A percentile compares a stretch with the other conserved stretches of the same genome.
phyloP scores from a whole-genome alignment of 225 moss, liverwort and hornwort species.

The Lunularia cruciata region DNA sequence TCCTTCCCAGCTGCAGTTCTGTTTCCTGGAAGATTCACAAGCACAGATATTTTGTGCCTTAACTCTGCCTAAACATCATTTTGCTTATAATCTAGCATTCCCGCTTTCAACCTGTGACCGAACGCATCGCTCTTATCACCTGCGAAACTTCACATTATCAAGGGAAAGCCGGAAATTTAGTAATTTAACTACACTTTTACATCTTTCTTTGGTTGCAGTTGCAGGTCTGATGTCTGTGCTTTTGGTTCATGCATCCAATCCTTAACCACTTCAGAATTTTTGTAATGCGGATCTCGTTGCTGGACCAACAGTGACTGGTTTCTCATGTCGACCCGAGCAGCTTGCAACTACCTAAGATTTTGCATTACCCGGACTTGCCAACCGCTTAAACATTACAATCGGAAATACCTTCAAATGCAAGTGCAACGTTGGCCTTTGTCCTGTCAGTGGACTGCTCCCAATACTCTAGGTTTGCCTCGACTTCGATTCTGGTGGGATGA shows the following conservation, averaged over 20 bases:
- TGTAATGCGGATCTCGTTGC: neutral
- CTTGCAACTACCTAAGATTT: conserved; percentile 9
- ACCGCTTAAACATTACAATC: neutral
- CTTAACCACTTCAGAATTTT: neutral
- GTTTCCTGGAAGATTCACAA: too few species aligned
- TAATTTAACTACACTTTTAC: too few species aligned
- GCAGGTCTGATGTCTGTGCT: too few species aligned
- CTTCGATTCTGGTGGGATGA: neutral
- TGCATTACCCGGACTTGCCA: conserved; percentile 7
- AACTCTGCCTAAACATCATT: too few species aligned
- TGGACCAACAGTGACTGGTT: neutral
- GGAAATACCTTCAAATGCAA: neutral
- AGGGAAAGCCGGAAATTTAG: too few species aligned
- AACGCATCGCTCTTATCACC: too few species aligned
- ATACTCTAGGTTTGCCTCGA: neutral
- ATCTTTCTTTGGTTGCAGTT: too few species aligned
- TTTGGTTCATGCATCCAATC: neutral
- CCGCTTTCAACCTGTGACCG: too few species aligned
- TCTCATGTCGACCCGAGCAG: neutral
- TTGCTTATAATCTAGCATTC: too few species aligned
- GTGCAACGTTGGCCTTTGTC: neutral
- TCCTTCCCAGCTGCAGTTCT: too few species aligned
- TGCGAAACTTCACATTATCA: too few species aligned
- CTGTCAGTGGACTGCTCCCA: neutral
- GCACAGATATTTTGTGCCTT: too few species aligned